Evolutionary conservation across 108 stramenopile species (phyloP), one percentile per base, ranked within the genome.

Genomic region (Mediolabrus comicus): DNA sequence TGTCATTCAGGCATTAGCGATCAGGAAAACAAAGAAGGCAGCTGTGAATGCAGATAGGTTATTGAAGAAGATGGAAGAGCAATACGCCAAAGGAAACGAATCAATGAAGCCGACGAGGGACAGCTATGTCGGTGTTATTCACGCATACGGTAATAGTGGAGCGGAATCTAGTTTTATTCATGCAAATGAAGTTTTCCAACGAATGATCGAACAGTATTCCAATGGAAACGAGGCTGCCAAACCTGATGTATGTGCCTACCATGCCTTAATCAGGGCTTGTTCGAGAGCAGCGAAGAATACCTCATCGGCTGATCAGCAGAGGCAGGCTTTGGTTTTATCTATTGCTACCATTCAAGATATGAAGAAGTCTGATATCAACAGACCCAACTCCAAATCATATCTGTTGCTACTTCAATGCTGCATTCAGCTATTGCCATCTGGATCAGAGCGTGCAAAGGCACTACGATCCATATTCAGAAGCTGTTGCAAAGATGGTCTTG

Each of bases 401-500:
- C 59, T 70, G 14, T 62, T 84, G 11, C 75, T 90, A 2, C 36
- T 94, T 9, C 79, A 88, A 70, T 82, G 87, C 22, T 84, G 86
- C 24, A 63, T 67, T 17, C 56, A 73, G 60, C 65, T 91, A 14
- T 14, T 94, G 28, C 71, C 84, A 8, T 7, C 38, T 1, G 79
- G 82, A 1, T 29, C 31, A 13, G 83, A 86, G 58, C 82, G 83
- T 60, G 76, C 81, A 22, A 82, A 67, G 22, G 74, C 82, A n/a
- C 60, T 91, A 57, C 83, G 86, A 34, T 80, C 72, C 22, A 56
- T 91, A 9, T 94, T 94, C 55, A 51, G 69, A n/a, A 74, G 79
- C 28, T 88, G 87, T 51, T 84, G 86, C 69, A 75, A 85, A 30
- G 88, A 84, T 35, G 92, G 92, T 8, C 67, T 86, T 74, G 89